Evolutionary conservation across 352 stramenopile genomes (phyloP).

Genomic region (Phytopythium mirpurense): DNA sequence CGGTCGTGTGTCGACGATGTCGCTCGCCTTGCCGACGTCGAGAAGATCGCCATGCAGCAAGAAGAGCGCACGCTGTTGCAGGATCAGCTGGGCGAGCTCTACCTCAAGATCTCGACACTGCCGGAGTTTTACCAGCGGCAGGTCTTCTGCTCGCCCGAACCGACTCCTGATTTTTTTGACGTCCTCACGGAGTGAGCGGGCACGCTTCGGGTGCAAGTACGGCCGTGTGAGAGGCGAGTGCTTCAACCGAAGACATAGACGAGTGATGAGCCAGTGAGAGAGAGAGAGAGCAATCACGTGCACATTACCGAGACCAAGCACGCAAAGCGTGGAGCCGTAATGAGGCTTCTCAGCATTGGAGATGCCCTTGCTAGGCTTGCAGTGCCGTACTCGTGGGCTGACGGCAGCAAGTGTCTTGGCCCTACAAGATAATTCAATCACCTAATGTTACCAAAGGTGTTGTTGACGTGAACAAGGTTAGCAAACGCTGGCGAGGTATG

Average conservation of each 20-base stretch:
- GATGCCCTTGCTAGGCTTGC: too few species aligned
- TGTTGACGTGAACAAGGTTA: too few species aligned
- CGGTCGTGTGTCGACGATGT: conserved; percentile 55
- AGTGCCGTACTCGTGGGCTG: too few species aligned
- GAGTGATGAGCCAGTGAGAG: not conserved
- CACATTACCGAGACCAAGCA: not conserved
- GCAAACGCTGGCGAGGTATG: too few species aligned
- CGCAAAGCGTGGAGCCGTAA: not conserved
- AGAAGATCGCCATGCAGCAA: conserved; percentile 48
- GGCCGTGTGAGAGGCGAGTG: not conserved
- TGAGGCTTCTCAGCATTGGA: too few species aligned
- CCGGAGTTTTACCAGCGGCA: conserved; percentile 83
- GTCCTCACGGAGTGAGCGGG: conserved; percentile 32
- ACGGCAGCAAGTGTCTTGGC: too few species aligned
- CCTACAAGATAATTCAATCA: too few species aligned
- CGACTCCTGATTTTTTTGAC: conserved; percentile 75
- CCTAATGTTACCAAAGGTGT: too few species aligned
- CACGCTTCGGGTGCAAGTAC: not conserved
- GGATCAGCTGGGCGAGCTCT: conserved; percentile 61
- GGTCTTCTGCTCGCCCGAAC: conserved; percentile 78
- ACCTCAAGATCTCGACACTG: conserved; percentile 78
- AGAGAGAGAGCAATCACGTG: not conserved
- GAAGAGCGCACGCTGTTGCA: conserved; percentile 74
- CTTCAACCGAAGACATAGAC: conserved; percentile 5
- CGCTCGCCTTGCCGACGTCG: conserved; percentile 39